Conservation (phyloP, 352 stramenopile species). For the Elongisporangium senticosum region DNA sequence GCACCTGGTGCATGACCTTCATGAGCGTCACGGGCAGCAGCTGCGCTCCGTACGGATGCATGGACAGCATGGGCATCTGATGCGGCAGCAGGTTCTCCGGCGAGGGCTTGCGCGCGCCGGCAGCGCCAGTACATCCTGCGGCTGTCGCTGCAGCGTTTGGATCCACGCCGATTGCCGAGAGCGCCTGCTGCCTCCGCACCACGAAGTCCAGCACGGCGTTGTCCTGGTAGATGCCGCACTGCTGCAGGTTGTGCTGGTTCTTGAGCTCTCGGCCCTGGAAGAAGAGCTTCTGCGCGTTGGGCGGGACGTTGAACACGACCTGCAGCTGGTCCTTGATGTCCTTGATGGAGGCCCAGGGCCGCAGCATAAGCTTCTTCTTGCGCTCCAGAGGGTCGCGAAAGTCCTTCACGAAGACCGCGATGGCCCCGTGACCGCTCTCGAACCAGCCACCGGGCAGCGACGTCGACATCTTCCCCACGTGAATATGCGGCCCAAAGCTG, state of each 20-base stretch:
- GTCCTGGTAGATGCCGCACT: slow-evolving; percentile 82
- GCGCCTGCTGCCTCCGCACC: slow-evolving; percentile 48
- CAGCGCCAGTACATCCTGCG: slow-evolving; percentile 12
- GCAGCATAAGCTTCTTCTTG: slow-evolving; percentile 79
- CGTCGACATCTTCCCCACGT: slow-evolving; percentile 41
- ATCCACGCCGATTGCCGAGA: slow-evolving; percentile 39
- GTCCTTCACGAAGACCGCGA: slow-evolving; percentile 69
- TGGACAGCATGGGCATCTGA: slow-evolving; percentile 60
- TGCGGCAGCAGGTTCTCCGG: slow-evolving; percentile 37
- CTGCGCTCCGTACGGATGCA: slow-evolving; percentile 74
- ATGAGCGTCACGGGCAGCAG: slow-evolving; percentile 70
- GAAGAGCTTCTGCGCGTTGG: slow-evolving; percentile 76
- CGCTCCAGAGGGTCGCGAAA: slow-evolving; percentile 75
- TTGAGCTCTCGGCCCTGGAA: slow-evolving; percentile 79
- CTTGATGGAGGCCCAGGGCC: slow-evolving; percentile 76
- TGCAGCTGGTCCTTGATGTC: slow-evolving; percentile 85
- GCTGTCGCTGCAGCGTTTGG: not conserved
- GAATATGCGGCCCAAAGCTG: not conserved
- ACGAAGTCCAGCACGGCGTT: slow-evolving; percentile 77
- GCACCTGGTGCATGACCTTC: slow-evolving; percentile 78
- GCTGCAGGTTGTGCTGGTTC: slow-evolving; percentile 76
- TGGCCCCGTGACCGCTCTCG: slow-evolving; percentile 65
- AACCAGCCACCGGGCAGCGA: slow-evolving; percentile 73
- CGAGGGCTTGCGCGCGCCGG: slow-evolving; percentile 9
- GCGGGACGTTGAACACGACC: slow-evolving; percentile 76